Evolutionary conservation across 139 green algal genomes (phyloP), one percentile per base, ranked within the genome.

Genomic region (Trebouxia sp.): DNA sequence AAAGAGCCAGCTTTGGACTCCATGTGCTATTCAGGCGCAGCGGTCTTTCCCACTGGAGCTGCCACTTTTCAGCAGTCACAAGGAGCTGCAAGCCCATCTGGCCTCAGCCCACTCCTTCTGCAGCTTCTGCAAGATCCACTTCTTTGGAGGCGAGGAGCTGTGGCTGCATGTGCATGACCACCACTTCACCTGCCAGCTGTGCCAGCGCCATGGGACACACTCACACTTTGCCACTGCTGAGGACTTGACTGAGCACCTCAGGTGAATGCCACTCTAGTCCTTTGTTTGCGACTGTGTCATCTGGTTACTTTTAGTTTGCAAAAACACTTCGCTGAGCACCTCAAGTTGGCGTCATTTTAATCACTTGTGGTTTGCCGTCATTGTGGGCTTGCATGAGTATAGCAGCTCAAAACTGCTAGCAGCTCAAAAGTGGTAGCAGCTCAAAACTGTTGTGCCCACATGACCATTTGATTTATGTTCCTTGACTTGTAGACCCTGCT

Each of bases 101-200:
- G 76, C 38, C 0, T 51, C 42, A 24, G 41, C 45, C 20, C 92
- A 95, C 85, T 89, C 89, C 15, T 69, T 76, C 67, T 95, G 92
- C 85, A 67, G 85, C 56, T 95, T 92, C 79, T 95, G 92, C 85
- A 37, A 85, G 65, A 56, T 56, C 39, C 81, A 66, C 72, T 93
- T 91, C 53, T 94, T 88, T 75, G 84, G 83, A 24, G 66, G 45
- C 24, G 91, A 95, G 65, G 90, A 86, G 79, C 78, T 93, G 78
- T 95, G 81, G 56, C 45, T 78, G 41, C 85, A 91, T 83, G 87
- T 89, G 79, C 82, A 82, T 9, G 47, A 76, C 6, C 72, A 86
- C 45, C 91, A 95, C 88, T 93, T 87, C 87, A 82, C 78, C 5
- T 96, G 91, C 85, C 80, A 90, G 50, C 76, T 95, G 35, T 96